Base-by-base conservation (phyloP, 1,284 basidiomycete species). In the Sporisorium graminicola region DNA sequence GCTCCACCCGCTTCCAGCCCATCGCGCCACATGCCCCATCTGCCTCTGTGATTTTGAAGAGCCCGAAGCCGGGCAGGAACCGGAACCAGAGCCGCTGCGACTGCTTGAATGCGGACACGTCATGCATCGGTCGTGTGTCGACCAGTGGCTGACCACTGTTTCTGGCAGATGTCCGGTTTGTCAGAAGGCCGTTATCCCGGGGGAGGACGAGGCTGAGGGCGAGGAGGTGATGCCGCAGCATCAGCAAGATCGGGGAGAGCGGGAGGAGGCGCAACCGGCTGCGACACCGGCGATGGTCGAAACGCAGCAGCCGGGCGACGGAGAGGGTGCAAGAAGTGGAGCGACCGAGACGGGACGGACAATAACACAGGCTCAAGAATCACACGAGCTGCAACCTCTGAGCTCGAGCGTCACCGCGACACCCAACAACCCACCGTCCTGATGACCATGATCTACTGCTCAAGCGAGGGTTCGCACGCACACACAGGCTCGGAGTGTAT, bases 21-120 rank as follows among this genome's bases (percentile, higher is more conserved):
- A 82, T 37, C 72, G 81, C 14, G 77, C 81, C 0, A 81, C 78
- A 5, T 82, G 81, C 50, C 76, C 81, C 5, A 82, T 82, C 74
- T 82, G 81, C 42, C 71, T 82, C n/a, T 73, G 69, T 56, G 81
- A 82, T 51, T 82, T 77, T 42, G 77, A 77, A 40, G 64, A 74
- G 50, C 69, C 78, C 4, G 16, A 52, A 50, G 46, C 22, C 5
- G 60, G 54, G 9, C 51, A 49, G n/a, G 54, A 65, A 26, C 52
- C 50, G 14, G 78, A 82, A 54, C 61, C 73, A 26, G 81, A 82
- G 33, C 79, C 79, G 26, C 46, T 82, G 53, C 27, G 81, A 22
- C 43, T 80, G 49, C 51, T 82, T 44, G 53, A 58, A 13, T 82
- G 81, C 51, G 72, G 74, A n/a, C 81, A 82, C 44, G 80, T 79